These are phyloP conservation scores for Diatrype stigma DNA, from an alignment of 2,329 filamentous ascomycete genomes.

Conservation along the genomic window DNA sequence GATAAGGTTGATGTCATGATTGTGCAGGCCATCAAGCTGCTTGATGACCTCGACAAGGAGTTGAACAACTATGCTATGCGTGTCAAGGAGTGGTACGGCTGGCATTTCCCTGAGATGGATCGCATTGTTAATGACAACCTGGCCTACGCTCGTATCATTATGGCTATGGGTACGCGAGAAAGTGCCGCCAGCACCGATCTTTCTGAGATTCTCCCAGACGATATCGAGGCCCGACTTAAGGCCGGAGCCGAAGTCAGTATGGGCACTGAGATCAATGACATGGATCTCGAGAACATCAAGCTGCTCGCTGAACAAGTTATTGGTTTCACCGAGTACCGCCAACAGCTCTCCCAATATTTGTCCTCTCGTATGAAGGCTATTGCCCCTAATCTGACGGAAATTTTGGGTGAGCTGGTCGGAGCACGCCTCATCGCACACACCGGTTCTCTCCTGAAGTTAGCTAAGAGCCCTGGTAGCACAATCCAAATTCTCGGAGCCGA, in stretches of 20 bases:
- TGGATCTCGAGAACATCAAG: constrained; percentile 91
- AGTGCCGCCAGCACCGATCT: constrained; percentile 75
- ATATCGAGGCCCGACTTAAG: constrained; percentile 89
- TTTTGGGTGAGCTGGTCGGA: constrained; percentile 90
- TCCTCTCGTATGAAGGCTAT: constrained; percentile 94
- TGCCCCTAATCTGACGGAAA: constrained; percentile 88
- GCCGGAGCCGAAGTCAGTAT: constrained; percentile 93
- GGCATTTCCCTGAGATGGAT: constrained; percentile 98
- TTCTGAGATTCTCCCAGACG: constrained; percentile 87
- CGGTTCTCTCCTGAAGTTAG: constrained; percentile 88
- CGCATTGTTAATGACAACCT: constrained; percentile 97
- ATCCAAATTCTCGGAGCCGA: constrained; percentile 98
- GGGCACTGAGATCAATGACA: constrained; percentile 92
- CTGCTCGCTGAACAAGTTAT: constrained; percentile 91
- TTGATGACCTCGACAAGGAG: constrained; percentile 98
- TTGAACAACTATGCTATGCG: constrained; percentile 98
- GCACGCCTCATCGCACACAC: constrained; percentile 92
- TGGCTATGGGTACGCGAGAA: constrained; percentile 83
- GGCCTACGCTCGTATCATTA: constrained; percentile 83
- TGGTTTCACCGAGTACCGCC: constrained; percentile 83
- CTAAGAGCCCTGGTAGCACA: constrained; percentile 91
- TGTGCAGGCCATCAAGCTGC: constrained; percentile 87
- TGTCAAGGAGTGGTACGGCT: constrained; percentile 99
- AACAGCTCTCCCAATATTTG: constrained; percentile 83
- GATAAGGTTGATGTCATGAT: constrained; percentile 99